A percentile compares a stretch with the other conserved stretches of the same genome.
Conservation (phyloP, 2,329 filamentous ascomycete genomes). For the Domatiomyces globalis region DNA sequence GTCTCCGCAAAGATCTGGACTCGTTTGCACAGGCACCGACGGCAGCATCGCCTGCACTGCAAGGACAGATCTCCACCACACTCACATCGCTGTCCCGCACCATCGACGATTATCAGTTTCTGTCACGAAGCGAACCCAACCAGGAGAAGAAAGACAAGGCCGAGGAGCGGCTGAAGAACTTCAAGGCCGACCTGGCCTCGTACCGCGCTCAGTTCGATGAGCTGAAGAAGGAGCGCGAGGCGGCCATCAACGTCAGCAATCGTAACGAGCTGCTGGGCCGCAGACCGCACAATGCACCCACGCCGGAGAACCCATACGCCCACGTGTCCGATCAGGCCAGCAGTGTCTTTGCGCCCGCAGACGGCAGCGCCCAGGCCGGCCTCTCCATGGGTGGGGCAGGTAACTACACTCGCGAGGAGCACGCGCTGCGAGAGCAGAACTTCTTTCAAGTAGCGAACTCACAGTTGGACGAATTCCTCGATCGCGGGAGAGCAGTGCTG, state of each 20-base stretch:
- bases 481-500: conserved; percentile 76
- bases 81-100: conserved; percentile 74
- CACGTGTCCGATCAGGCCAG: conserved; percentile 36
- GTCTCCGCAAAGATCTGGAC: conserved; percentile 63
- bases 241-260: conserved; percentile 53
- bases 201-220: conserved; percentile 65
- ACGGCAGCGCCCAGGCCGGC: conserved; percentile 22
- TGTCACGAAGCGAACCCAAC: conserved; percentile 79
- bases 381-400: conserved; percentile 31
- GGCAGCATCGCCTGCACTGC: conserved; percentile 47
- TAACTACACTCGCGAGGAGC: conserved; percentile 58
- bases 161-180: conserved; percentile 68
- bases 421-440: conserved; percentile 75
- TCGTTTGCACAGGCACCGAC: conserved; percentile 47
- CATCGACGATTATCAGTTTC: conserved; percentile 76
- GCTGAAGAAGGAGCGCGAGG: conserved; percentile 64
- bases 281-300: conserved; percentile 60
- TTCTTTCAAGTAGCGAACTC: conserved; percentile 73
- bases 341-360: conserved; percentile 29
- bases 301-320: conserved; percentile 87
- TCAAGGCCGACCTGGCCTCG: conserved; percentile 66
- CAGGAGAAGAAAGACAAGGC: conserved; percentile 86
- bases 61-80: conserved; percentile 62
- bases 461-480: conserved; percentile 86
- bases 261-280: conserved; percentile 73